Percentiles rank a stretch among this genome's conserved stretches.
These are phyloP conservation scores for Coriaria nepalensis DNA, from an alignment of 306 rosid genomes.

Conservation along the genomic window DNA sequence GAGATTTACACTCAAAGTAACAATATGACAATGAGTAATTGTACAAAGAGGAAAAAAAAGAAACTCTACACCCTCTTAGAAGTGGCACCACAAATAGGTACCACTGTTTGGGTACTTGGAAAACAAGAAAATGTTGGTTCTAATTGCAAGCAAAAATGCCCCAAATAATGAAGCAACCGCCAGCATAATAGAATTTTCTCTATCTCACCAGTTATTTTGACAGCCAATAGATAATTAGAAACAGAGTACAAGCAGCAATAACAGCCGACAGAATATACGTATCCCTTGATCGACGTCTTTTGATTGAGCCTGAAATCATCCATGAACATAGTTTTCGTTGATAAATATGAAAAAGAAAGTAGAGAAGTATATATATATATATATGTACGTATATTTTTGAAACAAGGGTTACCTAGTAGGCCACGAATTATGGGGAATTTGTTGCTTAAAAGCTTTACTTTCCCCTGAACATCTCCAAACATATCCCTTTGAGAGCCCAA, in stretches of 20 bases:
- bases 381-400: too few relatives aligned
- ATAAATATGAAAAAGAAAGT: conserved; percentile 1
- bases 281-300: conserved; percentile 81
- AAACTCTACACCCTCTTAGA: too few relatives aligned
- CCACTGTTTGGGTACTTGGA: too few relatives aligned
- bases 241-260: conserved; percentile 92
- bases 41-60: too few relatives aligned
- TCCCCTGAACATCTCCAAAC: conserved; percentile 96
- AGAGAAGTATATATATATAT: neutral
- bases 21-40: too few relatives aligned
- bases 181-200: conserved; percentile 18
- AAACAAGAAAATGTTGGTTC: too few relatives aligned
- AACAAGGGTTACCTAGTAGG: conserved; percentile 49
- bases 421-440: conserved; percentile 80
- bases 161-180: conserved; percentile 6
- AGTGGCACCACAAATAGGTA: too few relatives aligned
- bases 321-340: conserved; percentile 10
- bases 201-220: conserved; percentile 45
- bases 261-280: conserved; percentile 80
- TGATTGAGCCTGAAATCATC: conserved; percentile 56
- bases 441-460: conserved; percentile 72
- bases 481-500: conserved; percentile 73
- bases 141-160: conserved; percentile 11
- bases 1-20: too few relatives aligned
- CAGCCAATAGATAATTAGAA: conserved; percentile 92